Evolutionary conservation across 2,329 filamentous ascomycete genomes (phyloP).

Genomic region (Alternaria tenuissima): DNA sequence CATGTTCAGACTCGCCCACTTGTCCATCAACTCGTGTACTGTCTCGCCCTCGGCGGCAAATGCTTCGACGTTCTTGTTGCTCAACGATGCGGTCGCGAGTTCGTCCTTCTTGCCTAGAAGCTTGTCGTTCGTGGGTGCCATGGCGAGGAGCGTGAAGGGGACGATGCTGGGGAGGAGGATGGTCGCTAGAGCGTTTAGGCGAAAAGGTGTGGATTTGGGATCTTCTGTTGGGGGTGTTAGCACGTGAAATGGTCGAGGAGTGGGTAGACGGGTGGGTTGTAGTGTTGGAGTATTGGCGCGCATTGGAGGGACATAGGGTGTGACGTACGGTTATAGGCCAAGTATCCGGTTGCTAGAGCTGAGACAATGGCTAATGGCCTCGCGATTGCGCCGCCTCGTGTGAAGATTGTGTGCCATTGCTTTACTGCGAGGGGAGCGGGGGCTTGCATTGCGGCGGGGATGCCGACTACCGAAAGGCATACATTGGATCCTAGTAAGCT

Average conservation of each 20-base stretch:
- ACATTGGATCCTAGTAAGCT: constrained; percentile 6
- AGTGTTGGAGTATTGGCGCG: constrained; percentile 2
- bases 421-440: constrained; percentile 64
- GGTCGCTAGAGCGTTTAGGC: constrained; percentile 59
- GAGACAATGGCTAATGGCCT: constrained; percentile 53
- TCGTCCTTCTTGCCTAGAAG: constrained; percentile 56
- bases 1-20: constrained; percentile 64
- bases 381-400: constrained; percentile 51
- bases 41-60: constrained; percentile 55
- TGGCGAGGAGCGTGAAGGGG: constrained; percentile 62
- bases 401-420: constrained; percentile 62
- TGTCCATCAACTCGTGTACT: constrained; percentile 62
- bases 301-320: neutral
- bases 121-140: constrained; percentile 59
- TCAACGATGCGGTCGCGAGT: constrained; percentile 48
- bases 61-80: constrained; percentile 49
- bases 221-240: constrained; percentile 27
- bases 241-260: no score
- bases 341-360: constrained; percentile 55
- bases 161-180: constrained; percentile 56
- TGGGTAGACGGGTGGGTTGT: neutral
- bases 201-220: constrained; percentile 45
- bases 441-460: constrained; percentile 64
- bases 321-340: constrained; percentile 55
- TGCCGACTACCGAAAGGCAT: constrained; percentile 52